A percentile compares a stretch with the other conserved stretches of the same genome.
phyloP scores from a whole-genome alignment of 2,329 filamentous ascomycete genomes.

The Monosporascus sp. region DNA sequence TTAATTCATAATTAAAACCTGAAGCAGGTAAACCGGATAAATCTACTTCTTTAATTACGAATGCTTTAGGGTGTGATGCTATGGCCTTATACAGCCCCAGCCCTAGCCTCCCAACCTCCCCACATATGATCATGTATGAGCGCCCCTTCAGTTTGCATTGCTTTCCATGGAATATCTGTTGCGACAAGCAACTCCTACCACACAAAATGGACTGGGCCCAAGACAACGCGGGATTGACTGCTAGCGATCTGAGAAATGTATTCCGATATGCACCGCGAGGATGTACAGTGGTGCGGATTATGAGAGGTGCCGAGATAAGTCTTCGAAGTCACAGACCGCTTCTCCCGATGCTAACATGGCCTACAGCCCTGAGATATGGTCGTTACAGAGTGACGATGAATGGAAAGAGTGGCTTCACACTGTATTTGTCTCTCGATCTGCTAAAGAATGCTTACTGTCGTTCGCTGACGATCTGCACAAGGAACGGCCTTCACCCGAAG shows the following conservation, averaged over 20 bases:
- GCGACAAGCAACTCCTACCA: neutral
- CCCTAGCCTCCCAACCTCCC: too few relatives aligned
- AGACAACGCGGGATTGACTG: conserved; percentile 3
- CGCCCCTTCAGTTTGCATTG: conserved; percentile 1
- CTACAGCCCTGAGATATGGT: neutral
- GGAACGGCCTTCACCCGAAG: neutral
- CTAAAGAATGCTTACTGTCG: neutral
- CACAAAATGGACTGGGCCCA: conserved; percentile 7
- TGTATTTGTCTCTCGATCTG: neutral
- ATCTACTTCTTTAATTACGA: too few relatives aligned
- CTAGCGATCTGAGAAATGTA: conserved; percentile 1
- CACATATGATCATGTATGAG: too few relatives aligned
- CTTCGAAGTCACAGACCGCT: neutral
- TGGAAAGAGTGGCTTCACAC: conserved; percentile 4
- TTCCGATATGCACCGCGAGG: conserved; percentile 5
- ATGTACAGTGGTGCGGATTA: conserved; percentile 2
- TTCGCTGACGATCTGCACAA: neutral
- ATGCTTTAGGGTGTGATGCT: too few relatives aligned
- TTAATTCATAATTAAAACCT: too few relatives aligned
- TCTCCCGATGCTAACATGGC: neutral
- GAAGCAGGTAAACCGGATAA: too few relatives aligned
- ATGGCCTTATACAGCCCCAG: too few relatives aligned
- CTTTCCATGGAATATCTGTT: conserved; percentile 1
- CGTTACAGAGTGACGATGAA: neutral
- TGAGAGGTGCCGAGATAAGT: neutral